Evolutionary conservation across 148 eudicot species (phyloP).

Genomic region (Rhododendron ovatum): DNA sequence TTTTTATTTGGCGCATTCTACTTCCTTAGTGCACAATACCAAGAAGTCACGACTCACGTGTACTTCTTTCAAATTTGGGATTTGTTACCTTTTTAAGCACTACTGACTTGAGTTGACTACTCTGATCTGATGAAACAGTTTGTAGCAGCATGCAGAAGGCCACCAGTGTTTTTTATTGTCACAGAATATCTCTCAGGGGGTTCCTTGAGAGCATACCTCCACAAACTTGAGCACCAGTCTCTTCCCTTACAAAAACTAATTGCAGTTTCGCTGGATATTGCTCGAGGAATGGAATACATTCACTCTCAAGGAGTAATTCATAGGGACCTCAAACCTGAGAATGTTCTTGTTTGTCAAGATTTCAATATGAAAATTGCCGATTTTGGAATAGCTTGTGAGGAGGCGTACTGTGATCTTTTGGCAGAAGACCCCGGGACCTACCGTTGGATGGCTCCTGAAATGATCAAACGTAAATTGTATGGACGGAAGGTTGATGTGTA

Average conservation of each 20-base stretch:
- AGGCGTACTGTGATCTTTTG: conserved; percentile 61
- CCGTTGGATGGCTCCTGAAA: conserved; percentile 99
- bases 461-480: conserved; percentile 76
- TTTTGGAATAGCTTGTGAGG: conserved; percentile 93
- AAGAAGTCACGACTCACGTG: background rate
- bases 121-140: conserved; percentile 38
- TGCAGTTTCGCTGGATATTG: conserved; percentile 63
- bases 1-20: background rate
- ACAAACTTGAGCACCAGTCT: conserved; percentile 62
- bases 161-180: conserved; percentile 67
- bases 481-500: conserved; percentile 86
- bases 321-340: conserved; percentile 90
- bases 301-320: conserved; percentile 94
- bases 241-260: conserved; percentile 57
- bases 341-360: conserved; percentile 56
- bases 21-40: background rate
- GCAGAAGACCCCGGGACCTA: conserved; percentile 93
- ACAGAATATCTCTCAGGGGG: conserved; percentile 84
- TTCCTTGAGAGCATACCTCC: conserved; percentile 77
- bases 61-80: background rate
- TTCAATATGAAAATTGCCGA: conserved; percentile 85
- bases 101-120: background rate
- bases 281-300: conserved; percentile 87
- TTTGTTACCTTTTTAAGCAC: background rate
- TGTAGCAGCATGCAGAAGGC: conserved; percentile 76